Conservation (phyloP, 1,284 basidiomycete genomes). For the Phellopilus nigrolimitatus region DNA sequence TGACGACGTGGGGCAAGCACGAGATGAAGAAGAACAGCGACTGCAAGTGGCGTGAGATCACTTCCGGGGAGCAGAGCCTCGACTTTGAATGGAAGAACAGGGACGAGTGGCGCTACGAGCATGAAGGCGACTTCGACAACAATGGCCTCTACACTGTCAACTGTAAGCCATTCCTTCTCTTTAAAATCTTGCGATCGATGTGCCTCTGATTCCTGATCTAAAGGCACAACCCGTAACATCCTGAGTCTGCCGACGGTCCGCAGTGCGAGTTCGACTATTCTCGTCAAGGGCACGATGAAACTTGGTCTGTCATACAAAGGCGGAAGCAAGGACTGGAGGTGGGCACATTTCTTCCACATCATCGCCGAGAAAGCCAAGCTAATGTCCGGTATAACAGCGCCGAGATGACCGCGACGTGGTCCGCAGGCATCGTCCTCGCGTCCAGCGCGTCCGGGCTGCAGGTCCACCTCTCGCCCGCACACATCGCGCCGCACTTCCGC, state of each 20-base stretch:
- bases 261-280: slow-evolving; percentile 27
- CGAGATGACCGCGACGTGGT: slow-evolving; percentile 11
- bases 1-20: slow-evolving; percentile 29
- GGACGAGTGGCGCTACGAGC: slow-evolving; percentile 20
- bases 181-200: background rate
- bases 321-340: slow-evolving; percentile 15
- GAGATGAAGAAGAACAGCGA: slow-evolving; percentile 23
- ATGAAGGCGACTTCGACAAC: slow-evolving; percentile 17
- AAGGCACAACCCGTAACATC: slow-evolving; percentile 30
- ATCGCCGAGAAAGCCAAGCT: no score
- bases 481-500: slow-evolving; percentile 5
- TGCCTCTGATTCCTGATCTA: background rate
- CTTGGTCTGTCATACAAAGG: slow-evolving; percentile 23
- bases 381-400: no score
- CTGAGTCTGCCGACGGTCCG: slow-evolving; percentile 28
- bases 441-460: slow-evolving; percentile 6
- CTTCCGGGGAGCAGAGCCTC: slow-evolving; percentile 18
- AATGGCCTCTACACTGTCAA: slow-evolving; percentile 9
- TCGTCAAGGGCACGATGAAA: slow-evolving; percentile 27
- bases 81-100: slow-evolving; percentile 21
- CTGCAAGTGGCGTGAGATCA: slow-evolving; percentile 25
- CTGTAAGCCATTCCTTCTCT: slow-evolving; percentile 6
- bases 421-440: slow-evolving; percentile 12
- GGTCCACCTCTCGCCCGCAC: slow-evolving; percentile 5
- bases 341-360: background rate